phyloP scores from a whole-genome alignment of 345 rosid species.

The Eucalyptus polybractea region DNA sequence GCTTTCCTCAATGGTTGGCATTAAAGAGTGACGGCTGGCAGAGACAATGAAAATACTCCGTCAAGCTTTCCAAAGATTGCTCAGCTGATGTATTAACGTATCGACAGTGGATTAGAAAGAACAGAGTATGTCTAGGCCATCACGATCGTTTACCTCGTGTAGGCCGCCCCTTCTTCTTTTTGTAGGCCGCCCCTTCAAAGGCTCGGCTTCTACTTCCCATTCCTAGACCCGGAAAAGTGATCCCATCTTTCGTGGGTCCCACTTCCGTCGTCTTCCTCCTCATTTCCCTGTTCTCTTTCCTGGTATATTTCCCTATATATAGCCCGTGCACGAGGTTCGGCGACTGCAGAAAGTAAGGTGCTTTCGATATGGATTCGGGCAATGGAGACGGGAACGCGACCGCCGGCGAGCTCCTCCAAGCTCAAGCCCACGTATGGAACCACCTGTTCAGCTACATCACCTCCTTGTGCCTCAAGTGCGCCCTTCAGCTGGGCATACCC shows the following conservation, averaged over 20 bases:
- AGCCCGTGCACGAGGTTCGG: neutral
- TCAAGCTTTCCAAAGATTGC: neutral
- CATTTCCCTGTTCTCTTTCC: no score
- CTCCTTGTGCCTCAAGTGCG: constrained; percentile 25
- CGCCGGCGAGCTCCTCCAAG: neutral
- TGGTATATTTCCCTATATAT: no score
- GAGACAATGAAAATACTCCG: neutral
- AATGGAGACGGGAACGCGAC: neutral
- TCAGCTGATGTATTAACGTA: neutral
- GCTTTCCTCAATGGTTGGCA: neutral
- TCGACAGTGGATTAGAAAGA: neutral
- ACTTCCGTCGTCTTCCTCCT: no score
- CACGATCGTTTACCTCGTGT: no score
- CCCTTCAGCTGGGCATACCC: constrained; percentile 20
- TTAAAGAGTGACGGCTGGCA: neutral
- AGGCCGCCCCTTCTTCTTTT: no score
- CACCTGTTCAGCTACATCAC: neutral
- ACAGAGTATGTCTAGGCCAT: no score
- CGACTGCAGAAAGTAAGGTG: neutral
- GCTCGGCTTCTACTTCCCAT: no score
- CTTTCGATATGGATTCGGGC: neutral
- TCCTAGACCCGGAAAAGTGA: no score
- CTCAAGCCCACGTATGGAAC: constrained; percentile 19
- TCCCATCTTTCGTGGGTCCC: no score
- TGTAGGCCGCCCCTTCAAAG: no score